These are phyloP conservation scores for Lactarius evosmus DNA, from an alignment of 768 basidiomycete species.

Conservation along the genomic window DNA sequence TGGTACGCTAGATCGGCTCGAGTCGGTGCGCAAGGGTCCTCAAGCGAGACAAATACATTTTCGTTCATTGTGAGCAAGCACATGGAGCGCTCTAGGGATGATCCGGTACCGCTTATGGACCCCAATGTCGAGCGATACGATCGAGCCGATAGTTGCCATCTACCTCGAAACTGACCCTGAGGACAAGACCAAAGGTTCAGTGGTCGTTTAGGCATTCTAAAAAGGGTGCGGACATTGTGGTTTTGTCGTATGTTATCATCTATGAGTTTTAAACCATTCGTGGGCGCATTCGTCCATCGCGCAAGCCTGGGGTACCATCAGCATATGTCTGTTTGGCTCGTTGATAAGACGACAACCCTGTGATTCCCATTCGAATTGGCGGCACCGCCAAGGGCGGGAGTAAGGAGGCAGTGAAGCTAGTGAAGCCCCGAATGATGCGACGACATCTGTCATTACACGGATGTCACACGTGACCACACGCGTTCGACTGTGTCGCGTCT, in stretches of 20 bases:
- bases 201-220: constrained; percentile 19
- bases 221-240: constrained; percentile 51
- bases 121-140: constrained; percentile 73
- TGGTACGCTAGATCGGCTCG: constrained; percentile 57
- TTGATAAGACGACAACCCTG: constrained; percentile 19
- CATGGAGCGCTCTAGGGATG: constrained; percentile 64
- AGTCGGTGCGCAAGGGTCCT: constrained; percentile 70
- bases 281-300: constrained; percentile 81
- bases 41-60: constrained; percentile 74
- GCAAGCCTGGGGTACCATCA: constrained; percentile 49
- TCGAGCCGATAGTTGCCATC: constrained; percentile 67
- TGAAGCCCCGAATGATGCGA: neutral
- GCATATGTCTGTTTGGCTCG: neutral
- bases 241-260: constrained; percentile 65
- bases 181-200: constrained; percentile 27
- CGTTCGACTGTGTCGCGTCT: neutral
- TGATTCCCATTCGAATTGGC: constrained; percentile 25
- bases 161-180: constrained; percentile 58
- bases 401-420: neutral
- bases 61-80: constrained; percentile 76
- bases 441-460: neutral
- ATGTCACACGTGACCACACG: constrained; percentile 7
- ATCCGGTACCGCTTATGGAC: constrained; percentile 48
- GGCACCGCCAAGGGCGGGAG: neutral
- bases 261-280: constrained; percentile 64